Conservation (phyloP, 345 rosid genomes). For the Melaleuca quinquenervia region DNA sequence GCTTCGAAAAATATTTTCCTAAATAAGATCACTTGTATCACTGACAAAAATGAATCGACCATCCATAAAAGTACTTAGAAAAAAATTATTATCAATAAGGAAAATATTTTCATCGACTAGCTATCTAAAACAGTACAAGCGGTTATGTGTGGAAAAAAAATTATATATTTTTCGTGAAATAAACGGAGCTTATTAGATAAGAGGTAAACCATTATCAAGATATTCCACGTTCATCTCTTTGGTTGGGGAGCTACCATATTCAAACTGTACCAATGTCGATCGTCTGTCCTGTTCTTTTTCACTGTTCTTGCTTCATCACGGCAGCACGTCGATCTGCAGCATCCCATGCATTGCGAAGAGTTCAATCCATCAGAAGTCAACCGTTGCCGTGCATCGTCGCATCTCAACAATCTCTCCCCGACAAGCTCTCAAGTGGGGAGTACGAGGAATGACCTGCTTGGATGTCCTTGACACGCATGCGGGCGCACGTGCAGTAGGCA, state of each 20-base stretch:
- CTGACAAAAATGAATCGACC: too few relatives aligned
- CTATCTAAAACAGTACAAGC: too few relatives aligned
- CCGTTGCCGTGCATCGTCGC: neutral
- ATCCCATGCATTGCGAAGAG: neutral
- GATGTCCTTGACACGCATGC: neutral
- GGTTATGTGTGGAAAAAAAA: too few relatives aligned
- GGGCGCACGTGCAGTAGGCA: neutral
- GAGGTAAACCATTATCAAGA: neutral
- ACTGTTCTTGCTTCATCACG: neutral
- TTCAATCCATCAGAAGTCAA: neutral
- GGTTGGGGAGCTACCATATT: neutral
- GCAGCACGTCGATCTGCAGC: neutral
- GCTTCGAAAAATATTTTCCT: too few relatives aligned
- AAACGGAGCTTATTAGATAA: neutral
- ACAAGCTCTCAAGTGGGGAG: neutral
- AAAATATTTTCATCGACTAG: too few relatives aligned
- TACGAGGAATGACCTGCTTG: neutral
- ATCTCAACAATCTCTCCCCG: neutral
- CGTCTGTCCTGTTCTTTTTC: neutral
- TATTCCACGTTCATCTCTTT: neutral
- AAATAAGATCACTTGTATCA: too few relatives aligned
- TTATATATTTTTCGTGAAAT: too few relatives aligned
- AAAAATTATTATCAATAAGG: too few relatives aligned
- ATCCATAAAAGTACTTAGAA: too few relatives aligned
- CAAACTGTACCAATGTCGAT: neutral